phyloP scores from a whole-genome alignment of 306 rosid genomes.

The Hippophae rhamnoides region DNA sequence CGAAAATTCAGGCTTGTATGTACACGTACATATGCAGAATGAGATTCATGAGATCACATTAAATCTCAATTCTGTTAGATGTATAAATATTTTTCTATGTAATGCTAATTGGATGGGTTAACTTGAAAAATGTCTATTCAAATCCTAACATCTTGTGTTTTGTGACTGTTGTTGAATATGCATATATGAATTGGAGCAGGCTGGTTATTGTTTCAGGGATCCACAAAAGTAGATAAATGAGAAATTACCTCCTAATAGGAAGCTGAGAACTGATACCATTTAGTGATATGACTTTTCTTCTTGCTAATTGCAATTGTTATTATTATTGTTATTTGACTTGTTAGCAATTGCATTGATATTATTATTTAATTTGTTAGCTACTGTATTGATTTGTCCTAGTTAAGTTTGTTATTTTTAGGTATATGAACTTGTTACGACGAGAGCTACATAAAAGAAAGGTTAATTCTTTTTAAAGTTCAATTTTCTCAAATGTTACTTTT shows the following conservation, averaged over 20 bases:
- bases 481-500: no score
- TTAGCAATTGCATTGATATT: no score
- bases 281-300: slow-evolving; percentile 30
- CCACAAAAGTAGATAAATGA: slow-evolving; percentile 69
- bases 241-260: slow-evolving; percentile 73
- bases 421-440: no score
- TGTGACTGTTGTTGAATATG: slow-evolving; percentile 23
- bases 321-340: no score
- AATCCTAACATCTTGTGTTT: neutral
- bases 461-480: no score
- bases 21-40: no score
- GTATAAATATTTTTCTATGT: neutral
- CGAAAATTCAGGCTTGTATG: no score
- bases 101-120: neutral
- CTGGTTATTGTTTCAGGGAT: slow-evolving; percentile 95
- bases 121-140: neutral
- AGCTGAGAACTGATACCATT: slow-evolving; percentile 73
- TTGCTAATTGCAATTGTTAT: neutral
- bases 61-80: neutral
- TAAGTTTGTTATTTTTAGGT: no score
- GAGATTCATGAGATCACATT: no score
- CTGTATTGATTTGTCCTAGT: no score
- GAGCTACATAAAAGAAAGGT: no score
- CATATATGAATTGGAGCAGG: slow-evolving; percentile 85
- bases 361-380: no score